These are phyloP conservation scores for Chaetomidium leptoderma DNA, from an alignment of 495 filamentous ascomycete genomes.

Conservation along the genomic window DNA sequence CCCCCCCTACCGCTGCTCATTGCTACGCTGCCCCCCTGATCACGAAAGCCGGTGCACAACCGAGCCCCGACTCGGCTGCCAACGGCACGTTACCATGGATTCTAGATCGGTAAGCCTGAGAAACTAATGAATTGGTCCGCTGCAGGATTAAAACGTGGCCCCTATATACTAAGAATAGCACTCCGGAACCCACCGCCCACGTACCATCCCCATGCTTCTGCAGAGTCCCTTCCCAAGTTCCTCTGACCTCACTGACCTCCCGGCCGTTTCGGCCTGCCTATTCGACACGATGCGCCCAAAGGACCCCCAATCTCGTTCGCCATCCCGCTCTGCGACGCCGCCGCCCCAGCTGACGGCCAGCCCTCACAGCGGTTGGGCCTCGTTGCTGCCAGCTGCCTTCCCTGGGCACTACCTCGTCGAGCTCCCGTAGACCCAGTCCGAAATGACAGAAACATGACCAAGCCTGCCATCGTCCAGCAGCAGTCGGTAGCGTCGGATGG, in stretches of 20 bases:
- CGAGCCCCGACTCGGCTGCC: slow-evolving; percentile 33
- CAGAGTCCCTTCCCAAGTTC: slow-evolving; percentile 18
- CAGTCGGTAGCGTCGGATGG: slow-evolving; percentile 23
- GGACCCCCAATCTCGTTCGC: slow-evolving; percentile 21
- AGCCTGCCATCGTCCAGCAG: slow-evolving; percentile 21
- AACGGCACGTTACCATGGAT: slow-evolving; percentile 39
- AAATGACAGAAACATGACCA: slow-evolving; percentile 38
- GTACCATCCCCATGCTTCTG: slow-evolving; percentile 25
- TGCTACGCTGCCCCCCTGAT: slow-evolving; percentile 21
- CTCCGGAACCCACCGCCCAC: slow-evolving; percentile 26
- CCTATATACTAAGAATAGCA: slow-evolving; percentile 41
- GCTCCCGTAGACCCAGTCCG: slow-evolving; percentile 8
- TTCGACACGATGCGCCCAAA: slow-evolving; percentile 22
- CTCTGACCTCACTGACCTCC: slow-evolving; percentile 25
- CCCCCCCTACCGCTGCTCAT: slow-evolving; percentile 19
- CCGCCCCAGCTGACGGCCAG: slow-evolving; percentile 18
- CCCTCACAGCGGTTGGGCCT: slow-evolving; percentile 2
- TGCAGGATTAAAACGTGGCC: slow-evolving; percentile 39
- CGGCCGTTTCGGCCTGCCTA: slow-evolving; percentile 12
- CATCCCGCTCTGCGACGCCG: slow-evolving; percentile 17
- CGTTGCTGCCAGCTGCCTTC: slow-evolving; percentile 25
- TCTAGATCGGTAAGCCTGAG: slow-evolving; percentile 39
- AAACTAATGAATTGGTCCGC: slow-evolving; percentile 36
- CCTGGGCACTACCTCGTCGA: slow-evolving; percentile 11
- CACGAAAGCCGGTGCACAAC: slow-evolving; percentile 34